Evolutionary conservation across 2,329 filamentous ascomycete genomes (phyloP).

Genomic region (Pseudogymnoascus sp.): DNA sequence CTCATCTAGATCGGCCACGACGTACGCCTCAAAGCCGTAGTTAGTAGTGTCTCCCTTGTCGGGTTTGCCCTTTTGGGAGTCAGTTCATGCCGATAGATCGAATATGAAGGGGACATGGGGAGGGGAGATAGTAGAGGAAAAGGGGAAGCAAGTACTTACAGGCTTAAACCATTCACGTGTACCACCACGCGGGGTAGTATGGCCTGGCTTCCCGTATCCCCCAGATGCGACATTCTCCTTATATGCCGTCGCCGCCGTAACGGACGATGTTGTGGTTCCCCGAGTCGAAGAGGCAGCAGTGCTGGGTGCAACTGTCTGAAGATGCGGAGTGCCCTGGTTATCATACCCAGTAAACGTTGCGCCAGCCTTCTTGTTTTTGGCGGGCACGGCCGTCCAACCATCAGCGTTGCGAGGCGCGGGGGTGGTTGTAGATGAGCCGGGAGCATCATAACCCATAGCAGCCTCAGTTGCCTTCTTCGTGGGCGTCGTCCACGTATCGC

Average conservation of each 20-base stretch:
- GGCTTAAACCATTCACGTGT: neutral
- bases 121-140: neutral
- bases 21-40: neutral
- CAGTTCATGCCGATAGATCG: neutral
- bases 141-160: neutral
- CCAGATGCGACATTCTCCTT: neutral
- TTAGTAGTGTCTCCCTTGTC: neutral
- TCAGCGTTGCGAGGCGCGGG: no score
- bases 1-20: neutral
- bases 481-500: neutral
- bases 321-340: neutral
- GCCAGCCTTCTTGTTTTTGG: neutral
- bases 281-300: neutral
- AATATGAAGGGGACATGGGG: neutral
- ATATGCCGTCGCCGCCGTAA: neutral
- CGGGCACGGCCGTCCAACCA: neutral
- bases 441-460: neutral
- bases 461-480: neutral
- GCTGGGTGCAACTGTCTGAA: neutral
- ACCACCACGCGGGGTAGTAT: neutral
- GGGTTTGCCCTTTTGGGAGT: neutral
- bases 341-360: neutral
- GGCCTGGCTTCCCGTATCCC: neutral
- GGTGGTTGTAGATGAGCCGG: neutral
- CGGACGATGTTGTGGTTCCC: neutral